Base-by-base conservation (phyloP, 352 stramenopile genomes). In the Phytophthora ohioensis region DNA sequence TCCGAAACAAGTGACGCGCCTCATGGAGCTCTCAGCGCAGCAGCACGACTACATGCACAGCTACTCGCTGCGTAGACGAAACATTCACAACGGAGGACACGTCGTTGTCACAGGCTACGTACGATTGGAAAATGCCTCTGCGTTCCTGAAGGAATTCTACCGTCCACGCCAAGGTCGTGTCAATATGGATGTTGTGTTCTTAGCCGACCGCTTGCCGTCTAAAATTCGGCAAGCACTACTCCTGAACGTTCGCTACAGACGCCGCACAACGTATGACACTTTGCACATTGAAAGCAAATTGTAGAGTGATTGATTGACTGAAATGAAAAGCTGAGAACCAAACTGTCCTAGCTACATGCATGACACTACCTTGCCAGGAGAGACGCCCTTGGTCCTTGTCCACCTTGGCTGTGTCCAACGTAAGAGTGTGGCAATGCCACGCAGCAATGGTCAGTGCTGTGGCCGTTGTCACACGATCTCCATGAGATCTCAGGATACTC, bases 21-120 rank as follows among this genome's bases (percentile, higher is more conserved):
- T 43, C 11, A 17, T 43, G 38, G 38, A 43, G n/a, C 38, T 43
- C 10, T 43, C 38, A 3, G 38, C 38, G 5, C 38, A 43, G 38
- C 38, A 43, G n/a, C 38, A 43, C 38, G 38, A 43, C 38, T 43
- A 43, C 38, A 43, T 43, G 38, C 38, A 43, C 38, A 43, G 38
- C 38, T 43, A 43, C 11, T 7, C 38, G 38, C 38, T 43, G 9
- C 38, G n/a, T 43, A 10, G 38, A 43, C 38, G 38, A 10, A 43
- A 13, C 6, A 43, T 43, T 43, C 38, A 43, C 10, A 43, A 17
- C 38, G 38, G 38, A 43, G 38, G 38, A 5, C 38, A 43, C 9
- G 38, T 43, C n/a, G n/a, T 43, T 13, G 38, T 43, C 38, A 15
- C 8, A 3, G 38, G 38, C n/a, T 13, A 43, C 38, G 38, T 43